Evolutionary conservation across 192 early-diverging fungal species (phyloP).

Genomic region (Oehlia diaphana): DNA sequence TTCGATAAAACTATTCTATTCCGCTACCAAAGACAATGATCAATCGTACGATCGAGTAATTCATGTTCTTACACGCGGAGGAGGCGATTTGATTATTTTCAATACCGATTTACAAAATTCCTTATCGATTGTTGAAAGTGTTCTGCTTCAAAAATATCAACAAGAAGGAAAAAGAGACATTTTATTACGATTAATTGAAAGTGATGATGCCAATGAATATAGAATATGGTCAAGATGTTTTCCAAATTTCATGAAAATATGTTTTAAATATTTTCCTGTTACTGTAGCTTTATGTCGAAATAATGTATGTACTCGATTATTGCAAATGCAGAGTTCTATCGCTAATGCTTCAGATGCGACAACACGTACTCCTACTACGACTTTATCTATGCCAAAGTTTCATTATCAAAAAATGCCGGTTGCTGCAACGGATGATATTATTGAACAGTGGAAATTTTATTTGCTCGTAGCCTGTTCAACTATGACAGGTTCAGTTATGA

Average conservation of each 20-base stretch:
- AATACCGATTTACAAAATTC: constrained; percentile 44
- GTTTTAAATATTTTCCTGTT: constrained; percentile 54
- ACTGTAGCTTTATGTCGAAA: constrained; percentile 50
- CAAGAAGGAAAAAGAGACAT: constrained; percentile 51
- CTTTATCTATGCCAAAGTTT: constrained; percentile 48
- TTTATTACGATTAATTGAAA: constrained; percentile 43
- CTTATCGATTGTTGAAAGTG: constrained; percentile 41
- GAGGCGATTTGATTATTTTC: constrained; percentile 50
- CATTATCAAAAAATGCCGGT: constrained; percentile 36
- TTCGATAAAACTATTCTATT: constrained; percentile 18
- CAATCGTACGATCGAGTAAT: constrained; percentile 35
- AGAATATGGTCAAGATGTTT: constrained; percentile 73
- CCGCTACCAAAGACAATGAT: constrained; percentile 13
- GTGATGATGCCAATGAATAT: constrained; percentile 1
- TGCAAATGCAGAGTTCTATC: constrained; percentile 63
- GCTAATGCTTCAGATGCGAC: constrained; percentile 52
- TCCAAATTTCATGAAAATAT: constrained; percentile 62
- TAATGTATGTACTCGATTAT: constrained; percentile 62
- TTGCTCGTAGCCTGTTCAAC: constrained; percentile 71
- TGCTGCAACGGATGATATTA: constrained; percentile 57
- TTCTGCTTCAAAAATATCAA: constrained; percentile 53
- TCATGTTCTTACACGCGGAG: constrained; percentile 39
- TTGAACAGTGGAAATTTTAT: constrained; percentile 77
- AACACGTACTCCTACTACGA: constrained; percentile 47
- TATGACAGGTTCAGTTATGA: constrained; percentile 55